Base-by-base conservation (phyloP, 106 monocot species). In the Phalaenopsis equestris region DNA sequence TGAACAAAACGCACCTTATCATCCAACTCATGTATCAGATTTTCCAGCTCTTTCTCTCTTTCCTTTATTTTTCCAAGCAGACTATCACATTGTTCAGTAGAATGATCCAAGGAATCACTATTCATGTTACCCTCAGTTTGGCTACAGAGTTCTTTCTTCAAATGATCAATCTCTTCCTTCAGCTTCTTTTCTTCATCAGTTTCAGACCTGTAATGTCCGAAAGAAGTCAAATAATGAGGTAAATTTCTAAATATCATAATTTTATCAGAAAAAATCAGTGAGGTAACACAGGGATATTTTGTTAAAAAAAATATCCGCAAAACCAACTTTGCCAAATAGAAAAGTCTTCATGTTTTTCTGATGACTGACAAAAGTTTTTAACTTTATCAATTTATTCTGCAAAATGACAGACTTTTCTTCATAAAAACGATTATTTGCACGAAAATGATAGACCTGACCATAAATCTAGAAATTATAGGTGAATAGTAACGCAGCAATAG, bases 1-100 rank as follows among this genome's bases (percentile, higher is more conserved):
- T 91, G 90, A 37, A 86, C 91, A 79, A 98, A 91, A 17, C 88
- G 88, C 77, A 95, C 85, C 81, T 90, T 94, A 80, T 93, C 88
- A 81, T 99, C 94, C 76, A 99, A 83, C 23, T 91, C 88, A 55
- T 30, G 78, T 57, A 67, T 83, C 39, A 99, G 85, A 70, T 65
- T 56, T 45, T 95, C 94, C 67, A 99, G 80, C 8, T 99, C 89
- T 58, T 74, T 89, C 82, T 99, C 94, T 77, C 36, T 87, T 8
- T 77, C 65, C 41, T 74, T n/a, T 76, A 93, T 82, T 79, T 86
- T 81, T 15, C 88, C 84, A 4, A 49, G 81, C 1, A 94, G 55
- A 65, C 4, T 42, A 8, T 79, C 52, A 14, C 77, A 39, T 67
- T 94, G 81, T 75, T 88, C 98, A 46, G 80, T 61, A 72, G 87